Conservation (phyloP, 768 basidiomycete genomes). For the Lactarius indigo region DNA sequence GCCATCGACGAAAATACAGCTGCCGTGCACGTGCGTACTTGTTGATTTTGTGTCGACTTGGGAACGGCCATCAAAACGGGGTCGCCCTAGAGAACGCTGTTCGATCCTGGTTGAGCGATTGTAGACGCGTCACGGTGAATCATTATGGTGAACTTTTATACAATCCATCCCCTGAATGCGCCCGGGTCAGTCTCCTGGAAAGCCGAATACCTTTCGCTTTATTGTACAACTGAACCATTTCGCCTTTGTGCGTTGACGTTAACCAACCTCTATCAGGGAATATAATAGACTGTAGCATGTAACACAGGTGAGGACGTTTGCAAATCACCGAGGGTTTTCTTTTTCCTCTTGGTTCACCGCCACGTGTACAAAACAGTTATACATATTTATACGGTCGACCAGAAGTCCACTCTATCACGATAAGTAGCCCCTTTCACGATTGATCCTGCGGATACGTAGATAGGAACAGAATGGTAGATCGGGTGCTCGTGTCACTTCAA, state of each 20-base stretch:
- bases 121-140: not conserved
- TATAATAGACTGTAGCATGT: not conserved
- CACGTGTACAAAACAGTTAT: not conserved
- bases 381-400: too few species aligned
- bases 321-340: too few species aligned
- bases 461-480: not conserved
- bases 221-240: not conserved
- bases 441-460: not conserved
- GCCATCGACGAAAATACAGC: not conserved
- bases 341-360: not conserved
- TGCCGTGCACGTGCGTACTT: not conserved
- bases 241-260: not conserved
- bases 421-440: not conserved
- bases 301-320: not conserved
- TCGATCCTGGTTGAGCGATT: not conserved
- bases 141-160: not conserved
- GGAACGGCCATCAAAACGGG: not conserved
- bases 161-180: not conserved
- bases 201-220: not conserved
- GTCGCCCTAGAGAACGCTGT: not conserved
- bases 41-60: not conserved
- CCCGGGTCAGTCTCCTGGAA: not conserved
- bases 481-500: not conserved
- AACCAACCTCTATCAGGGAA: not conserved
- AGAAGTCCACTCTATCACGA: not conserved